Evolutionary conservation across 805 yeast genomes (phyloP), one percentile per base, ranked within the genome.

Genomic region (Brettanomyces custersianus): DNA sequence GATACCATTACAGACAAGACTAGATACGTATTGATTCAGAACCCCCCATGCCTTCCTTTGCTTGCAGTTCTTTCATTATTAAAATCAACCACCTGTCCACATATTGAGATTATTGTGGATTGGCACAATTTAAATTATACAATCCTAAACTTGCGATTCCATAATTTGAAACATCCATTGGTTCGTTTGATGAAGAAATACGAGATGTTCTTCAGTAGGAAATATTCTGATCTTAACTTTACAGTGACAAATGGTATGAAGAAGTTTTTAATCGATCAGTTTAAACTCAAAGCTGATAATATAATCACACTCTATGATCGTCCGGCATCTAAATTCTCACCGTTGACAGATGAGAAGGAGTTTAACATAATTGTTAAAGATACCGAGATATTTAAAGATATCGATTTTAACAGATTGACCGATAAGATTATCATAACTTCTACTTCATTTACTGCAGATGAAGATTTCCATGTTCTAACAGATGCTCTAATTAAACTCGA

Each of bases 51-150:
- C 4, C 67, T 92, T 33, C 99, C 99, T 0, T 64, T 86, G 3
- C 58, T 92, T 12, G 71, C 82, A 0, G 62, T 88, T 2, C 67
- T 75, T 0, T 69, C 80, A 2, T 17, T 78, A 1, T 75, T 72
- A 51, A 70, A 72, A 39, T 56, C 62, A 31, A 24, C 73, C 13
- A 57, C 65, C 40, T 53, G 42, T 27, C 59, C 62, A 4, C 67
- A 75, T 2, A 65, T 88, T 4, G 68, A 70, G 49, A 57, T 90
- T 18, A 68, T 92, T 16, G 73, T 92, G 33, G 99, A 92, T 59
- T 92, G 98, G 98, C 99, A 92, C 58, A 92, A 92, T 57, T 65
- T 92, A 47, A 95, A 94, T 28, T 90, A 74, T 56, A 73, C 94
- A 2, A 84, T 92, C 20, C 59, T 92, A 39, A 78, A 80, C 36